Base-by-base conservation (phyloP, 2,329 filamentous ascomycete species). In the Colletotrichum coccodes region DNA sequence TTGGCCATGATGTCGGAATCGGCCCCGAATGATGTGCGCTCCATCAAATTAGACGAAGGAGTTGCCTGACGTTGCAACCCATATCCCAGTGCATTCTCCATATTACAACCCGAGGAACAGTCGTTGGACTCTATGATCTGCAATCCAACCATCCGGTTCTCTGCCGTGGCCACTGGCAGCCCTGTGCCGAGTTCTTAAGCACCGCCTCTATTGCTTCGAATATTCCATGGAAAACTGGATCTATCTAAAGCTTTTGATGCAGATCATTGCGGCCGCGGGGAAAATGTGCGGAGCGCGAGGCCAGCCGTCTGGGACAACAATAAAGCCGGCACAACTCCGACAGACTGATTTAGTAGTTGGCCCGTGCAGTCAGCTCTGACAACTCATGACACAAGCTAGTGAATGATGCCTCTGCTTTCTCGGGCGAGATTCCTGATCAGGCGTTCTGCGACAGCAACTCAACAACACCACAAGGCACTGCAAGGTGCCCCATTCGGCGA, bases 161-260 rank as follows among this genome's bases (percentile, higher is more conserved):
- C 23, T 36, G 14, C 49, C 30, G 7, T 42, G 61, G 52, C 36
- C 38, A n/a, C 47, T 42, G 21, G 38, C 16, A n/a, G 49, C 40
- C 21, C 38, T 56, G 54, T 60, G 61, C 60, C 60, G 21, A 18
- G 12, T 18, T 9, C n/a, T 26, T 7, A 16, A 54, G 60, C 65
- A 68, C 54, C 21, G 65, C 61, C 46, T 28, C 65, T 16, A 14
- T 40, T 44, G 40, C 54, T 56, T 58, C 40, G n/a, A 56, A 50
- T 26, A 16, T 40, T 40, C 50, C 61, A 42, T 40, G 47, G 49
- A 32, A 49, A 59, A 18, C 49, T 44, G 26, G 34, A 52, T 12
- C 28, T 3, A 1, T 23, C 28, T 11, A 21, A 52, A 56, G 53
- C 60, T 60, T 44, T 21, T 23, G 47, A 54, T 26, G 49, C 40